Conservation (phyloP, 2,329 filamentous ascomycete species). For the Fusarium sp. region DNA sequence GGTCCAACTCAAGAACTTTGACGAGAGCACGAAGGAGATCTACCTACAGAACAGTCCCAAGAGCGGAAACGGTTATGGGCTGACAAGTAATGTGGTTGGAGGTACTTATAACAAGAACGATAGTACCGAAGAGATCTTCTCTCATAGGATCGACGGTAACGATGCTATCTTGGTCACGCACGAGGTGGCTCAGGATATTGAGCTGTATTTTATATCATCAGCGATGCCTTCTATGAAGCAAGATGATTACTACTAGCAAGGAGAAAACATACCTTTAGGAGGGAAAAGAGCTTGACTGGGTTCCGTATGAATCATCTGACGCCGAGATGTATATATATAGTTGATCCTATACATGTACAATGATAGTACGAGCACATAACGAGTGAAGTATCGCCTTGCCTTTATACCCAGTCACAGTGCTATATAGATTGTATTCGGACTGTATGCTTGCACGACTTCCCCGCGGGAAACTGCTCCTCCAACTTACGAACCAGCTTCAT, state of each 20-base stretch:
- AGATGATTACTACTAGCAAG: constrained; percentile 5
- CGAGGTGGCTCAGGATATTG: constrained; percentile 25
- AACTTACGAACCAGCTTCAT: not conserved
- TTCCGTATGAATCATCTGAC: no score
- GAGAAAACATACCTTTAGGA: not conserved
- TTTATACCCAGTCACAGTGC: not conserved
- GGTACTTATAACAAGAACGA: constrained; percentile 34
- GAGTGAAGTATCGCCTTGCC: no score
- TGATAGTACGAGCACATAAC: no score
- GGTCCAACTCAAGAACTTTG: constrained; percentile 30
- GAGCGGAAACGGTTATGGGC: constrained; percentile 17
- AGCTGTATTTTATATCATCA: constrained; percentile 24
- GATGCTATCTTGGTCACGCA: constrained; percentile 36
- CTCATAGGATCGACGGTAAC: constrained; percentile 30
- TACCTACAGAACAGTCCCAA: constrained; percentile 25
- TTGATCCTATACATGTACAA: no score
- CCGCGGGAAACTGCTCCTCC: constrained; percentile 4
- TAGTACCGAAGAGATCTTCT: constrained; percentile 38
- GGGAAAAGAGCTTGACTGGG: no score
- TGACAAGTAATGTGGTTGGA: constrained; percentile 28
- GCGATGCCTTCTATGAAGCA: constrained; percentile 15
- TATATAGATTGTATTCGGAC: not conserved
- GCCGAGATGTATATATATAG: not conserved
- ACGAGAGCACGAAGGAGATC: constrained; percentile 11
- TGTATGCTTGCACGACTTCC: not conserved